Conservation (phyloP, 208 protist species). For the Acanthamoeba sp. region DNA sequence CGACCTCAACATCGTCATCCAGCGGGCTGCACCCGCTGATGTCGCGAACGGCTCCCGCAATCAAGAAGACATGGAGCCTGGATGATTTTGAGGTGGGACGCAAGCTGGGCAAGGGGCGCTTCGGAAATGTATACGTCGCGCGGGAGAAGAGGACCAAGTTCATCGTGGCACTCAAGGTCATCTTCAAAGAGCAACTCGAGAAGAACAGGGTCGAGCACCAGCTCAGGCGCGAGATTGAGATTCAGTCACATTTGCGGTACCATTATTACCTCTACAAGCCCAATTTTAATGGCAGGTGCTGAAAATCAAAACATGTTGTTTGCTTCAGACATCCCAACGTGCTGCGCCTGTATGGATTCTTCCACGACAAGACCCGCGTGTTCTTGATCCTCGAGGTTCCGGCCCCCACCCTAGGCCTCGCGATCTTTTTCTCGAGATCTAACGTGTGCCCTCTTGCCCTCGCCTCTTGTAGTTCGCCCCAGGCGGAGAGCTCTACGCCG, state of each 20-base stretch:
- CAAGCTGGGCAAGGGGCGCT: conserved; percentile 97
- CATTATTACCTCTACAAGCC: no score
- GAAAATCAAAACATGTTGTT: no score
- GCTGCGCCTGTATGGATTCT: conserved; percentile 98
- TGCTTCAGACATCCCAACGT: conserved; percentile 97
- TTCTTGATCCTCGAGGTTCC: conserved; percentile 99
- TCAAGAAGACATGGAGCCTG: conserved; percentile 81
- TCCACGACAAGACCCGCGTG: conserved; percentile 97
- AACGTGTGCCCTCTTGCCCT: no score
- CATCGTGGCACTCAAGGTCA: conserved; percentile 97
- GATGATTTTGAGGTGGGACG: conserved; percentile 96
- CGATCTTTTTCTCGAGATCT: no score
- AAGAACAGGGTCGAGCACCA: conserved; percentile 97
- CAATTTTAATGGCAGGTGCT: no score
- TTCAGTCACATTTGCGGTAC: conserved; percentile 96
- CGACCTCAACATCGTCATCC: background rate
- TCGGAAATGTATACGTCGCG: conserved; percentile 99
- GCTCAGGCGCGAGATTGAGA: conserved; percentile 99
- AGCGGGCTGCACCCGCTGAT: background rate
- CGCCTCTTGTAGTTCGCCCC: conserved; percentile 95
- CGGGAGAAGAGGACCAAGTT: conserved; percentile 97
- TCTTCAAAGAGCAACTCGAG: conserved; percentile 95
- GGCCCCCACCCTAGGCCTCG: no score
- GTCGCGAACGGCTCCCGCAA: background rate
- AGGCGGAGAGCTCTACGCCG: conserved; percentile 98